Conservation (phyloP, 2,329 filamentous ascomycete genomes). For the Metarhizium brunneum region DNA sequence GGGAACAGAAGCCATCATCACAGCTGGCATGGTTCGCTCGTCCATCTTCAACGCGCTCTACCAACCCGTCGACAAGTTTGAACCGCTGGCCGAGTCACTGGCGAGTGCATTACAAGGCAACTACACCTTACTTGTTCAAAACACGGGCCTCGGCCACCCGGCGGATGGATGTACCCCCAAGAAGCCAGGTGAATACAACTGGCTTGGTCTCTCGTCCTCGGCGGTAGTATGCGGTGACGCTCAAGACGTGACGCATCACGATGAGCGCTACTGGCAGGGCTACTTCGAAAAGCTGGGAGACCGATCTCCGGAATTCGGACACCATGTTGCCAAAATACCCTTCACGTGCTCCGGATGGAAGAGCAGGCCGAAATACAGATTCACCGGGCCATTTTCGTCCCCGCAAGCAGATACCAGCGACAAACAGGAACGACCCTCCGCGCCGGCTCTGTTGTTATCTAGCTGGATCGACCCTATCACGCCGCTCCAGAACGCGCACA, state of each 20-base stretch:
- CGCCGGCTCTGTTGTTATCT: too few species aligned
- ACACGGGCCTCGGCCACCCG: background rate
- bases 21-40: conserved; percentile 11
- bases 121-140: background rate
- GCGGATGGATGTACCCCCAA: background rate
- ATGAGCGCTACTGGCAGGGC: background rate
- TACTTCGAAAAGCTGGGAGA: too few species aligned
- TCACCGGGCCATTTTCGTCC: too few species aligned
- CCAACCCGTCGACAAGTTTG: conserved; percentile 12
- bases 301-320: too few species aligned
- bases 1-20: conserved; percentile 12
- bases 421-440: too few species aligned
- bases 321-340: too few species aligned
- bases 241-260: background rate
- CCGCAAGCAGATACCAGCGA: too few species aligned
- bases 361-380: too few species aligned
- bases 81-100: conserved; percentile 3
- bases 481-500: too few species aligned
- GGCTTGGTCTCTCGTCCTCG: background rate
- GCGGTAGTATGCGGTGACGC: background rate
- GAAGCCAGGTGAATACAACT: background rate
- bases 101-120: conserved; percentile 1
- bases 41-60: conserved; percentile 19
- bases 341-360: too few species aligned
- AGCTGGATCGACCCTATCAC: too few species aligned